Conservation (phyloP, 23 red algal genomes). For the Agarophyton chilense region DNA sequence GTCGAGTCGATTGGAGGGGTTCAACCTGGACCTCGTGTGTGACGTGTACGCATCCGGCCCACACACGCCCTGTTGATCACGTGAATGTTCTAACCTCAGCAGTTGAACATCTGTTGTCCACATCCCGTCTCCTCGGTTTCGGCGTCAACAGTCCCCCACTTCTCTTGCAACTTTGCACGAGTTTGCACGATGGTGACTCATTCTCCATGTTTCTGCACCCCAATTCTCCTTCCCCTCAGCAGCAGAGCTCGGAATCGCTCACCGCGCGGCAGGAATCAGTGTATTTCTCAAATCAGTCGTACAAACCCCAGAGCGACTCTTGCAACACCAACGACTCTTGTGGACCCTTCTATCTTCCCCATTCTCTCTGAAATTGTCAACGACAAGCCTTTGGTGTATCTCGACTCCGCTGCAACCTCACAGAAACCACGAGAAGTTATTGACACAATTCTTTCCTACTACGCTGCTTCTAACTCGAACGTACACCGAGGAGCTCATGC, state of each 20-base stretch:
- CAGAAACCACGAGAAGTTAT: conserved; percentile 94
- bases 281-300: neutral
- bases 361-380: conserved; percentile 67
- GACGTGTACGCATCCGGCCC: neutral
- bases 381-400: conserved; percentile 87
- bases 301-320: neutral
- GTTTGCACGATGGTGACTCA: neutral
- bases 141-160: too few relatives aligned
- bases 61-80: too few relatives aligned
- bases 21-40: neutral
- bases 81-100: too few relatives aligned
- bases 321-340: neutral
- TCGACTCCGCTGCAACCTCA: conserved; percentile 98
- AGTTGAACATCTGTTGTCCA: too few relatives aligned
- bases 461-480: conserved; percentile 86
- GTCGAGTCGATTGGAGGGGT: neutral
- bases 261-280: neutral
- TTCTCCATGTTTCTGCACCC: neutral
- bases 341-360: conserved; percentile 38
- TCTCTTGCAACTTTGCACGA: neutral
- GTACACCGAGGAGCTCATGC: conserved; percentile 96
- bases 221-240: neutral
- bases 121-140: too few relatives aligned
- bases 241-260: neutral
- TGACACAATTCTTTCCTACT: conserved; percentile 88